Conservation (phyloP, 148 eudicot species). For the Vaccinium myrtillus region DNA sequence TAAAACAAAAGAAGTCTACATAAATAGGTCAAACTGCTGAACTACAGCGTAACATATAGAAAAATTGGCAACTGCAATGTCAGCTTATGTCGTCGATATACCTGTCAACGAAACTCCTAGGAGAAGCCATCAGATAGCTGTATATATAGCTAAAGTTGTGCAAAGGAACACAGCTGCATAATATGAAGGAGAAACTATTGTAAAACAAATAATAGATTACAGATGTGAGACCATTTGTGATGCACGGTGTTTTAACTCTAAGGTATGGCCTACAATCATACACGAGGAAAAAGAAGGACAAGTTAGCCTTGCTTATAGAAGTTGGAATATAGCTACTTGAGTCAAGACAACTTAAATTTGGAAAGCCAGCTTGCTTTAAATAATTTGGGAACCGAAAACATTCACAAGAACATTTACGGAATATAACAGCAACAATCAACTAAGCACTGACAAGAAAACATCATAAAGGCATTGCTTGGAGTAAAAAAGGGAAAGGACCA, state of each 20-base stretch:
- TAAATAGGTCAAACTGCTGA: not conserved
- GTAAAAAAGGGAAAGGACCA: not conserved
- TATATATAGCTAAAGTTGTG: slow-evolving; percentile 89
- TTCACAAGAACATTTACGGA: not conserved
- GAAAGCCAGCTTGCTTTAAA: not conserved
- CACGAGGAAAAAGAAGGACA: not conserved
- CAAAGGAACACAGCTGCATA: slow-evolving; percentile 84
- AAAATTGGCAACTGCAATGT: slow-evolving; percentile 14
- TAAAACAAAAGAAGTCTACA: slow-evolving; percentile 25
- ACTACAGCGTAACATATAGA: not conserved
- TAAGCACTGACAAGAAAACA: not conserved
- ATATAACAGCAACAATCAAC: not conserved
- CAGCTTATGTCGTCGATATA: slow-evolving; percentile 20
- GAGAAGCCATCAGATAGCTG: slow-evolving; percentile 70
- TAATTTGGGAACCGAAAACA: too few species aligned
- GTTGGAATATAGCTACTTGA: not conserved
- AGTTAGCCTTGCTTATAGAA: not conserved
- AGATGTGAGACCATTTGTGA: not conserved
- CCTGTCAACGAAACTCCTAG: slow-evolving; percentile 96
- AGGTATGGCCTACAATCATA: not conserved
- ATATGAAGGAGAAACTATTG: not conserved
- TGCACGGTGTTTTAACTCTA: not conserved
- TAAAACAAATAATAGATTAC: not conserved
- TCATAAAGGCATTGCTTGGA: not conserved
- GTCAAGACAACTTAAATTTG: not conserved